Evolutionary conservation across 163 green algal genomes (phyloP).

Genomic region (Volvox carteri): DNA sequence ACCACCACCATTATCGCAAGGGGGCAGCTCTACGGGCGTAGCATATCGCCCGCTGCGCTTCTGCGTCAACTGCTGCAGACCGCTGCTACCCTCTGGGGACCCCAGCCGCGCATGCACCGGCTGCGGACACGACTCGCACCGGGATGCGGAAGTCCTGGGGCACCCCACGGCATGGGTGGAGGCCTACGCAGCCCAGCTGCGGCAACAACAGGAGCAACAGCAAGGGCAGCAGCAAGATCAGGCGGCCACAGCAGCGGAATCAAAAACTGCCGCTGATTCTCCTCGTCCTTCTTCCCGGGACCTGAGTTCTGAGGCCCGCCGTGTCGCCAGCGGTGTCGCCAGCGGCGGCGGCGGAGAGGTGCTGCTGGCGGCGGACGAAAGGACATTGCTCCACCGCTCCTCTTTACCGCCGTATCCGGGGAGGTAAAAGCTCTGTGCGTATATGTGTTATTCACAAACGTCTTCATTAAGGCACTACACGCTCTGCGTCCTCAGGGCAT

Average conservation of each 20-base stretch:
- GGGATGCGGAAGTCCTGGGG: constrained; percentile 47
- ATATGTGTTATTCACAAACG: no score
- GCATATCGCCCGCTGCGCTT: constrained; percentile 39
- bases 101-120: background rate
- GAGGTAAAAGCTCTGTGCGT: no score
- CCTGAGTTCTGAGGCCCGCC: no score
- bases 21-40: no score
- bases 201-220: constrained; percentile 31
- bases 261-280: background rate
- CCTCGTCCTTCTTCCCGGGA: no score
- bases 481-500: no score
- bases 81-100: constrained; percentile 12
- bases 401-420: constrained; percentile 64
- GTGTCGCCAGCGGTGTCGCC: background rate
- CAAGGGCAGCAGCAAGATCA: background rate
- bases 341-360: background rate
- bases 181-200: constrained; percentile 26
- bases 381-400: constrained; percentile 64
- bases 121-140: constrained; percentile 37
- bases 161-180: constrained; percentile 11
- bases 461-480: no score
- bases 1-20: no score
- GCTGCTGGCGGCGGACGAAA: constrained; percentile 56
- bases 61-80: constrained; percentile 67
- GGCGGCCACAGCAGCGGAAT: background rate